Base-by-base conservation (phyloP, 495 filamentous ascomycete genomes). In the Platismatia glauca region DNA sequence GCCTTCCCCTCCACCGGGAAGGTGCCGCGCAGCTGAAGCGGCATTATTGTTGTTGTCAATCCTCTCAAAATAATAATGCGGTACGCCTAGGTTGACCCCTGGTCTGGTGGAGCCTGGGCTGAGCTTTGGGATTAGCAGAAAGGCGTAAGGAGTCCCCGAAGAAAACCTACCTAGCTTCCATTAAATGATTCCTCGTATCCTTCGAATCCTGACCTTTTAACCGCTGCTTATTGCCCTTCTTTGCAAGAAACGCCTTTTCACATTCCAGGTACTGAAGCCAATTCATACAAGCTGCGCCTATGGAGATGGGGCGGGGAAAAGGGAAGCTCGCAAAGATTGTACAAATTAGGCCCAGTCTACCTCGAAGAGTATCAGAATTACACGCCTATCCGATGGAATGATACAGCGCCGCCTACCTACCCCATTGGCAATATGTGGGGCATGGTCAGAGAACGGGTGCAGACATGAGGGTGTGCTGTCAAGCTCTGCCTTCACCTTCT, bases 331-430 rank as follows among this genome's bases (percentile, higher is more conserved):
- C 61, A 63, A 58, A 29, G 27, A 56, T 48, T 63, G 61, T 41
- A 58, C 61, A n/a, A 35, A 58, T 50, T 57, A 63, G 61, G 61
- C 61, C 46, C 55, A 56, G 55, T 63, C 34, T 53, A 33, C 50
- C 50, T 53, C 50, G 20, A 22, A 35, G 37, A 58, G 55, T 58
- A 66, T 62, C 59, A 59, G 60, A 52, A 55, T 59, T 50, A 55
- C 57, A 66, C 60, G 61, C 46, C 48, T 60, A 62, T 58, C 64
- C 64, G 64, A 58, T 50, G 64, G 61, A 63, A 66, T 66, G 46
- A 63, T 60, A 66, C 58, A 63, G 55, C 55, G 64, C 64, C 64
- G 64, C 64, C 37, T 66, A 56, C 64, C 37, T 66, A 56, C 41
- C 38, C 29, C 34, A 60, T 34, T 48, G 15, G 43, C 55, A 55